Percentiles rank a stretch among this genome's conserved stretches.
Evolutionary conservation across 2,329 filamentous ascomycete genomes (phyloP).

Genomic region (Sporothrix variecibatus): DNA sequence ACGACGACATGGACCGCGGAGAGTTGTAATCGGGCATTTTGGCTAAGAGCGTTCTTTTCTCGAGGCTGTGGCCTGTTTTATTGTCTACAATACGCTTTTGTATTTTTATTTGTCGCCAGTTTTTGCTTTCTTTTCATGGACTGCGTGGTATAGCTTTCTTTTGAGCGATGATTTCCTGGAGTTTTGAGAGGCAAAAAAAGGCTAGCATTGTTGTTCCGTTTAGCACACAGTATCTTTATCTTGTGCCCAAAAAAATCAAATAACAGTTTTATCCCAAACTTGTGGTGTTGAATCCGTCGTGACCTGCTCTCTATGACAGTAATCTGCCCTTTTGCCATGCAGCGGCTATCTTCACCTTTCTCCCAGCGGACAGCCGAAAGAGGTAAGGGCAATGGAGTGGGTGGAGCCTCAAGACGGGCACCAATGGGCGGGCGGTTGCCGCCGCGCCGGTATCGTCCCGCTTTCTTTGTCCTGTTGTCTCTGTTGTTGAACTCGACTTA

Average conservation of each 20-base stretch:
- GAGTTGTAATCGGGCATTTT: conserved; percentile 55
- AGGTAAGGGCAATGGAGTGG: background rate
- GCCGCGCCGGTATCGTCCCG: conserved; percentile 15
- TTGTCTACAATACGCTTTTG: background rate
- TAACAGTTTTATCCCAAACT: no score
- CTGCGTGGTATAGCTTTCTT: background rate
- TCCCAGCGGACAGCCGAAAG: background rate
- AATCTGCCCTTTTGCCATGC: background rate
- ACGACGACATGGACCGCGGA: conserved; percentile 72
- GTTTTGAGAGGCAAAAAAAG: background rate
- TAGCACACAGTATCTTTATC: background rate
- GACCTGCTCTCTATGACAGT: no score
- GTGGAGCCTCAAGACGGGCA: background rate
- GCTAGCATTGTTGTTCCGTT: background rate
- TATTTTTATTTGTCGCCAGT: background rate
- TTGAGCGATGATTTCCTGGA: background rate
- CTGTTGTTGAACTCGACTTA: background rate
- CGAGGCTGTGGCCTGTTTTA: background rate
- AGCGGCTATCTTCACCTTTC: background rate
- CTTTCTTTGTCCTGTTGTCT: background rate
- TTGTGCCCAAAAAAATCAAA: no score
- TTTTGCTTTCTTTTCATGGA: no score
- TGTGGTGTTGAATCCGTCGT: background rate
- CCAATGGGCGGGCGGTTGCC: conserved; percentile 19
- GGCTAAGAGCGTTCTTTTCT: background rate